Base-by-base conservation (phyloP, 306 rosid species). In the Quercus agrifolia region DNA sequence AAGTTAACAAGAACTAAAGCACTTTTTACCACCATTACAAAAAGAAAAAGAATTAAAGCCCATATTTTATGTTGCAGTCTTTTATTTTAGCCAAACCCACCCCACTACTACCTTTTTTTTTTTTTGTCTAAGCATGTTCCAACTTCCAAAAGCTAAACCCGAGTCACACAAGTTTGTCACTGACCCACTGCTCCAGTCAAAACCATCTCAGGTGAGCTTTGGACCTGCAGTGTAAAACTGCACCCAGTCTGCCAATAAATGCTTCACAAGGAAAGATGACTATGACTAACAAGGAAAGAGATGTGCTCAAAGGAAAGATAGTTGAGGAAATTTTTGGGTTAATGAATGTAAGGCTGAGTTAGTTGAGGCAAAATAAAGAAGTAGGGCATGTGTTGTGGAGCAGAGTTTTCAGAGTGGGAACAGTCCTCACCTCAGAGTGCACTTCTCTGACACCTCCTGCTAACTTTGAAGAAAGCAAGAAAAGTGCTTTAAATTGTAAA, bases 371-470 rank as follows among this genome's bases (percentile, higher is more conserved):
- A 77, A 78, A 77, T 52, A 81, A 87, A 83, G 84, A 71, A 76
- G 73, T 51, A 69, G 52, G 80, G 91, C 96, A 88, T 84, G 92
- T 90, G 96, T 91, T 84, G 54, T 88, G 89, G 83, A 87, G 77
- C 93, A 89, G 90, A 77, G 85, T 13, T 85, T 85, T 77, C 89
- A 84, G 90, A 31, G 73, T 87, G 86, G 75, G 81, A 86, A 90
- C 88, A 90, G 88, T 85, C 80, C 77, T 82, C 84, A 80, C 87
- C 89, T 87, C 85, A 86, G 88, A 83, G 89, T 87, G 96, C 96
- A 88, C 86, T 88, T 85, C 84, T 81, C 93, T 89, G 93, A 85
- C 91, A 79, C 49, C 46, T 13, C 18, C 86, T 87, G 89, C 82
- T 80, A 83, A 72, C 74, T 25, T 69, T 74, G 63, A 82, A 12